These are phyloP conservation scores for Dipteronia dyeriana DNA, from an alignment of 345 rosid species.

Conservation along the genomic window DNA sequence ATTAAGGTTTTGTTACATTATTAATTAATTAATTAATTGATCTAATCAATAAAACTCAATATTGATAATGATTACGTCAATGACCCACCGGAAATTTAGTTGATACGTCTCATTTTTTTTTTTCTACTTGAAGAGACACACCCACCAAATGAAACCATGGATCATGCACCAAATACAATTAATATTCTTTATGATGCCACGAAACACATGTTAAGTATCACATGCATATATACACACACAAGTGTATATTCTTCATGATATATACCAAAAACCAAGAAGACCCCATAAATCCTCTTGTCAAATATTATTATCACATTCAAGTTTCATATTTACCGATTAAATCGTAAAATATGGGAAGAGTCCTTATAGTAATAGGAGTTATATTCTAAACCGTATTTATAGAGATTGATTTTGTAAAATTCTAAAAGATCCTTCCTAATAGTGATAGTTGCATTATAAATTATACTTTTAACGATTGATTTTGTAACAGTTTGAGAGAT, in stretches of 20 bases:
- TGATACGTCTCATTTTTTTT: neutral
- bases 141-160: neutral
- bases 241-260: neutral
- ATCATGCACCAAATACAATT: slow-evolving; percentile 4
- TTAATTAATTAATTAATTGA: neutral
- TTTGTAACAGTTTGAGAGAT: no score
- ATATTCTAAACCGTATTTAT: no score
- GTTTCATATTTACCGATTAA: no score
- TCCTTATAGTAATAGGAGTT: accelerated
- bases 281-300: neutral
- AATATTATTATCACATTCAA: no score
- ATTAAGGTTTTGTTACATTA: neutral
- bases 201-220: neutral
- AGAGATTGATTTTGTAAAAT: no score
- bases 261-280: neutral
- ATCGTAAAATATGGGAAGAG: no score
- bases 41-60: neutral
- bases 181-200: neutral
- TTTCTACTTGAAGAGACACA: neutral
- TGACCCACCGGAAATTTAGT: neutral
- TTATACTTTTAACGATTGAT: no score
- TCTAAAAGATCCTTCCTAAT: no score
- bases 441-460: no score
- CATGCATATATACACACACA: neutral
- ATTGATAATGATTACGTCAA: slow-evolving; percentile 5